These are phyloP conservation scores for Ogataea hybrid DNA, from an alignment of 1,139 yeast genomes.

Conservation along the genomic window DNA sequence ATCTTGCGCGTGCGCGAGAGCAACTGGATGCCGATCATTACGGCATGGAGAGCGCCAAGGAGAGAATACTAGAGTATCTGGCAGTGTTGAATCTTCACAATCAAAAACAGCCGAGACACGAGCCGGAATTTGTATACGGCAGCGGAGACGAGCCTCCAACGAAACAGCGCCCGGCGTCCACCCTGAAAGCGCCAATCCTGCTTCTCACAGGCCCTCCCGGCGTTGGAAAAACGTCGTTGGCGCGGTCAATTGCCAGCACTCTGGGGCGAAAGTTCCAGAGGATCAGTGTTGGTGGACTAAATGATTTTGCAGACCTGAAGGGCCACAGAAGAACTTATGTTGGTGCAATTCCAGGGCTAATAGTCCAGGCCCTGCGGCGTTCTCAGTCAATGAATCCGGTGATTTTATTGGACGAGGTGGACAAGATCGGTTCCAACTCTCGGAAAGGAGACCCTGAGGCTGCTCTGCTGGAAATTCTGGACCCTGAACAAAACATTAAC, in stretches of 20 bases:
- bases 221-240: conserved; percentile 89
- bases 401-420: conserved; percentile 86
- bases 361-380: conserved; percentile 76
- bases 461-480: conserved; percentile 83
- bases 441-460: conserved; percentile 90
- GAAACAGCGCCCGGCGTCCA: conserved; percentile 26
- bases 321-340: conserved; percentile 94
- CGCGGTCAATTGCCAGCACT: conserved; percentile 81
- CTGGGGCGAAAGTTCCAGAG: conserved; percentile 79
- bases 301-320: conserved; percentile 87
- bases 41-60: conserved; percentile 80
- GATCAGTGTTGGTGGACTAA: conserved; percentile 82
- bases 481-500: conserved; percentile 82
- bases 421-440: conserved; percentile 64
- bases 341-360: conserved; percentile 90
- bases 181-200: conserved; percentile 59
- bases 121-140: conserved; percentile 9
- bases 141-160: background rate
- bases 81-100: conserved; percentile 68
- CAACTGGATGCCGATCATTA: conserved; percentile 79
- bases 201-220: conserved; percentile 95
- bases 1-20: conserved; percentile 52
- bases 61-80: conserved; percentile 74
- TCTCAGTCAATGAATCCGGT: conserved; percentile 84
- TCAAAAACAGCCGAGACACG: background rate